Base-by-base conservation (phyloP, 1,284 basidiomycete species). In the Moniliella sp. region DNA sequence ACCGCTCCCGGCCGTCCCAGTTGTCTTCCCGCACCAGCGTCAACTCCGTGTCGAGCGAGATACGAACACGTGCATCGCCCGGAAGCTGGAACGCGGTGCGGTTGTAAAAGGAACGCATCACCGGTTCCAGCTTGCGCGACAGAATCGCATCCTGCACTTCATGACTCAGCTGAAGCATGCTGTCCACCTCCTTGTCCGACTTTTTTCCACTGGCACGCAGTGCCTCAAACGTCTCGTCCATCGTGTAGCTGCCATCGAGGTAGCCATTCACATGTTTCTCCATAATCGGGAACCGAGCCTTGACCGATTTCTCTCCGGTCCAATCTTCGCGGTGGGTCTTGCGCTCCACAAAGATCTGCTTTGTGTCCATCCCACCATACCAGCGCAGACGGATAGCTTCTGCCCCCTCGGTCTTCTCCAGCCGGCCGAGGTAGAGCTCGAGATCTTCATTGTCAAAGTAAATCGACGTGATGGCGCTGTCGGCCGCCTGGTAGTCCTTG, bases 251-350 rank as follows among this genome's bases (percentile, higher is more conserved):
- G 16, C 88, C 88, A 15, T 68, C 67, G 35, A 93, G 66, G 67
- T 82, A 97, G 15, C 78, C 76, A 57, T 94, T 93, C 49, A 94
- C 77, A 37, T 82, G 73, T 46, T 84, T 75, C 62, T 94, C 88
- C 62, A 91, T 88, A 64, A 97, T 78, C 1, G 83, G 76, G 66
- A 97, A 94, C 5, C 88, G 81, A 17, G 88, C 82, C 64, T 97
- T 97, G 59, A 97, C 88, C 11, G 81, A 88, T 65, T 94, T 97
- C 63, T 97, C 88, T 18, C 88, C 88, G 0, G 91, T 97, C 88
- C 91, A 97, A 61, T 97, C 88, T 64, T 97, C 88, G 32, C 86
- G 72, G 59, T 97, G 88, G 0, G 91, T 97, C 65, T 97, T 97
- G 38, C 91, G 80, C 67, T 97, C 88, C 27, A 97, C 83, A 52